Conservation (phyloP, 805 yeast species). For the Brettanomyces custersianus region DNA sequence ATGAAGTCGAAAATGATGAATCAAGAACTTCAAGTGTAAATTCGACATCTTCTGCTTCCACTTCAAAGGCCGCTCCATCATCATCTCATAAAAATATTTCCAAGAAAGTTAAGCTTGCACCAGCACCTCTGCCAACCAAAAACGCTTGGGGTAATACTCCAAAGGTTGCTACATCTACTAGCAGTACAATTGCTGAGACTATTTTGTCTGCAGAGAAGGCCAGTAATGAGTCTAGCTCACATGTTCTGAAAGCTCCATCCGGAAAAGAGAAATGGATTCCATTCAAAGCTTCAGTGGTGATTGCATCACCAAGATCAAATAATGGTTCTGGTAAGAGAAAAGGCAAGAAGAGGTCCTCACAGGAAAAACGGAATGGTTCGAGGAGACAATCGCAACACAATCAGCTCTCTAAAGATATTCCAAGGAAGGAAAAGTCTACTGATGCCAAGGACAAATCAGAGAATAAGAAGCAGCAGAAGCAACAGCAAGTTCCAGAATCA, state of each 20-base stretch:
- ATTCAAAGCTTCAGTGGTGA: slow-evolving; percentile 45
- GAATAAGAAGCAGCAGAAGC: slow-evolving; percentile 2
- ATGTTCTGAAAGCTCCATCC: slow-evolving; percentile 15
- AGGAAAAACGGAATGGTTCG: not conserved
- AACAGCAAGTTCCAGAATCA: too few relatives aligned
- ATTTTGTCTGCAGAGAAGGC: slow-evolving; percentile 11
- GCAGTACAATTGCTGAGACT: slow-evolving; percentile 30
- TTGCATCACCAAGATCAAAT: slow-evolving; percentile 22
- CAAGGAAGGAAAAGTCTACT: slow-evolving; percentile 2
- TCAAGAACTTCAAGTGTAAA: not conserved
- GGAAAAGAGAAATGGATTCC: slow-evolving; percentile 70
- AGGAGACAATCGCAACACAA: slow-evolving; percentile 2
- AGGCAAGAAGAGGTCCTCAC: slow-evolving; percentile 5
- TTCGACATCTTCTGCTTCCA: too few relatives aligned
- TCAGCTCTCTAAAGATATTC: too few relatives aligned
- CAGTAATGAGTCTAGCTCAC: not conserved
- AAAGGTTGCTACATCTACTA: slow-evolving; percentile 14
- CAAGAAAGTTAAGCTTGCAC: slow-evolving; percentile 35
- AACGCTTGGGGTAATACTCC: slow-evolving; percentile 49
- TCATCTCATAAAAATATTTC: slow-evolving; percentile 5
- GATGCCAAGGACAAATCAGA: slow-evolving; percentile 2
- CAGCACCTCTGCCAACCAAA: slow-evolving; percentile 57
- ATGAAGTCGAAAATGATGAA: not conserved
- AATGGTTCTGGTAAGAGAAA: not conserved
- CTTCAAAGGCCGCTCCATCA: not conserved